Conservation (phyloP, 352 stramenopile genomes). For the Phytophthora macrochlamydospora region DNA sequence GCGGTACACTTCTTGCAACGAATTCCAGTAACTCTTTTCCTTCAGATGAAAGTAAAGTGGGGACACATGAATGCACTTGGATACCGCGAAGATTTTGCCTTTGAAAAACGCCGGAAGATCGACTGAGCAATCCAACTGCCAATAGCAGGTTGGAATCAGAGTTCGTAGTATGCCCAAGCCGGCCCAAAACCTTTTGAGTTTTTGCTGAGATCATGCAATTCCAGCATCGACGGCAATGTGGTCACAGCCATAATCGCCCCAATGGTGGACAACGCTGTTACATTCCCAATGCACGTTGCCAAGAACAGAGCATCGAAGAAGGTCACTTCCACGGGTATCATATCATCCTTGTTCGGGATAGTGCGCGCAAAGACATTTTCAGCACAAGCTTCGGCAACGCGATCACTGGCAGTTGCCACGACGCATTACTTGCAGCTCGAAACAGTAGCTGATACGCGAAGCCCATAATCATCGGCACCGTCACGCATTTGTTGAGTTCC, state of each 20-base stretch:
- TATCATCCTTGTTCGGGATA: constrained; percentile 1
- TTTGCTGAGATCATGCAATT: background rate
- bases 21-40: background rate
- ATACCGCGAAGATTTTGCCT: background rate
- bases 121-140: background rate
- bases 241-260: constrained; percentile 1
- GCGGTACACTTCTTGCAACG: background rate
- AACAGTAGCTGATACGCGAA: constrained; percentile 10
- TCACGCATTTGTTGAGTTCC: constrained; percentile 8
- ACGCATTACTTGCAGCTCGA: background rate
- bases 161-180: background rate
- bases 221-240: background rate
- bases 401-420: too few species aligned
- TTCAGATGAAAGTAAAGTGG: background rate
- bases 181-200: background rate
- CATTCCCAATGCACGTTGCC: constrained; percentile 3
- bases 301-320: constrained; percentile 7
- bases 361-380: constrained; percentile 1
- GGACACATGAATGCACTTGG: background rate
- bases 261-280: background rate
- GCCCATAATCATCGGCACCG: constrained; percentile 3
- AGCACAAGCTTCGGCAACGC: too few species aligned
- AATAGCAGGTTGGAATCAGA: background rate
- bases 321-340: background rate
- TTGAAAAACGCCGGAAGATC: background rate